Percentiles rank a stretch among this genome's conserved stretches.
These are phyloP conservation scores for Neurospora sp. DNA, from an alignment of 495 filamentous ascomycete species.

Conservation along the genomic window DNA sequence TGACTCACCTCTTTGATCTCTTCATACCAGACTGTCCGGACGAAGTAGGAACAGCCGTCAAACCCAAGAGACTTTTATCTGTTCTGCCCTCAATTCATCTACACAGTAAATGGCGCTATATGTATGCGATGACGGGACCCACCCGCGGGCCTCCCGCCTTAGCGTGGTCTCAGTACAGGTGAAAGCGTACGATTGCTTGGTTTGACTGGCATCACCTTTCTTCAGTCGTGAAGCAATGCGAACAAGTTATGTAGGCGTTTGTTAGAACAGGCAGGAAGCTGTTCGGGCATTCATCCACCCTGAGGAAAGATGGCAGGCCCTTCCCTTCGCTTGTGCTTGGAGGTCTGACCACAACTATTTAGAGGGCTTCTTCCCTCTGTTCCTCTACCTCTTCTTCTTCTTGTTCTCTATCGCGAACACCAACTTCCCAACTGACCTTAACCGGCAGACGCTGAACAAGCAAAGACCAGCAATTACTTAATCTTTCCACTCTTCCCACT, in stretches of 20 bases:
- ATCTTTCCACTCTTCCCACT: constrained; percentile 3
- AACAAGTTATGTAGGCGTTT: not conserved
- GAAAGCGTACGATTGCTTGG: not conserved
- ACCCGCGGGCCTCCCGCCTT: not conserved
- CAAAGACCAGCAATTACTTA: not conserved
- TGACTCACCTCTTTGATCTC: not conserved
- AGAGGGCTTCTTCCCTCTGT: not conserved
- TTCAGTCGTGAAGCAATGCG: not conserved
- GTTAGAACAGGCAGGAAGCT: not conserved
- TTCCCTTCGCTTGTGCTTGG: not conserved
- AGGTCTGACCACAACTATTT: not conserved
- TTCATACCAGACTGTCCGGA: not conserved
- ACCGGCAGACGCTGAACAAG: not conserved
- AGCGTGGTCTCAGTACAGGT: not conserved
- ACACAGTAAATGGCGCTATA: not conserved
- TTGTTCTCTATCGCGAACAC: not conserved
- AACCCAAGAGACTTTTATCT: not conserved
- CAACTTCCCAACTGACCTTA: not conserved
- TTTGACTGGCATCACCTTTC: not conserved
- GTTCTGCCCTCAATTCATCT: not conserved
- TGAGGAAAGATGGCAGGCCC: not conserved
- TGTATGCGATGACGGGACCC: not conserved
- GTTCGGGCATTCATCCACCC: not conserved
- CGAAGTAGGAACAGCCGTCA: not conserved
- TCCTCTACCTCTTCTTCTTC: not conserved